Base-by-base conservation (phyloP, 192 early-diverging fungal species). In the Endogone sp. region DNA sequence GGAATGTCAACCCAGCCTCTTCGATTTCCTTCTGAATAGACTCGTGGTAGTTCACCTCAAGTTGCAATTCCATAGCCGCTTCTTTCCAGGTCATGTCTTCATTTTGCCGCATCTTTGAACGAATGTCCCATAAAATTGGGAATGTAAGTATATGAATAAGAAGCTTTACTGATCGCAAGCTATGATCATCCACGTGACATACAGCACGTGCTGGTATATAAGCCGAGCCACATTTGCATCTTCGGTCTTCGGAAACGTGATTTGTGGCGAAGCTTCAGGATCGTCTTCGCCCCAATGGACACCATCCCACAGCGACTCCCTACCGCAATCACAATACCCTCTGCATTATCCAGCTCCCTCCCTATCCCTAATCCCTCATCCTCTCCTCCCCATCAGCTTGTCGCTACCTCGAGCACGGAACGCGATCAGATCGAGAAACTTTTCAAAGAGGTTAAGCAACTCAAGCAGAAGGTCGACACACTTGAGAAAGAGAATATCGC, bases 401-500 rank as follows among this genome's bases (percentile, higher is more conserved):
- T 49, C 37, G 37, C 37, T 16, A 29, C 49, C 32, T 67, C 65
- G 8, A 67, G 63, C 32, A 56, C 37, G 55, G 75, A 80, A 69
- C 65, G 81, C 24, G 81, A 83, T 71, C 82, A 83, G 54, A 66
- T 87, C 21, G 87, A 89, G 25, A 87, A 88, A 61, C 75, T 86
- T 16, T 49, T 84, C 3, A 88, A 86, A 60, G 92, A 92, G 66
- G 76, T 82, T n/a, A 88, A 88, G 58, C 69, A 81, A 22, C 81
- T 95, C 24, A 93, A 93, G 73, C 87, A 87, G 70, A 89, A 88
- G 68, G 85, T 93, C 6, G 92, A 89, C 62, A 56, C 79, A 3
- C 68, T 88, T 21, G 86, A 89, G 66, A 85, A 90, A 66, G 93
- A 95, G 72, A 95, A 94, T 72, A 83, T 79, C 31, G 82, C 85